Percentiles rank a stretch among this genome's conserved stretches.
These are phyloP conservation scores for Sugiyamaella neomexicana DNA, from an alignment of 1,139 yeast genomes.

Conservation along the genomic window DNA sequence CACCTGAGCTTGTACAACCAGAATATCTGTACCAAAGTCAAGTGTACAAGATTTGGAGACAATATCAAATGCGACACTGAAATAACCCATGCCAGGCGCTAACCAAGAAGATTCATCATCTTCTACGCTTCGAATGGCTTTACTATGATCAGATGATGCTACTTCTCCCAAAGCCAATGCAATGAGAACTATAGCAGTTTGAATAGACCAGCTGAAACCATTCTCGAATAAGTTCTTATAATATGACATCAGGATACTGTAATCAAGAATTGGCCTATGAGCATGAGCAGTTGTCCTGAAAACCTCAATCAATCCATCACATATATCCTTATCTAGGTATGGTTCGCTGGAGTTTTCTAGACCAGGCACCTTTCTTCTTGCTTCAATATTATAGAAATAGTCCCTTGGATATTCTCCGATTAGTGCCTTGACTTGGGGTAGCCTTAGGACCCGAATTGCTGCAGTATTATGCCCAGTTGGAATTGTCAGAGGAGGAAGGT, in stretches of 20 bases:
- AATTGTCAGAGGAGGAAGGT: constrained; percentile 22
- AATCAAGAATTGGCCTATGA: constrained; percentile 18
- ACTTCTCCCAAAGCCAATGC: constrained; percentile 24
- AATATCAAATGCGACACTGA: constrained; percentile 14
- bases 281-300: constrained; percentile 20
- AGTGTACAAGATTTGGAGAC: constrained; percentile 7
- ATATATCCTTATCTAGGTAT: constrained; percentile 8
- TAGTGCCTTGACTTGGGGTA: constrained; percentile 22
- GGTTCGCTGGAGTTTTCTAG: constrained; percentile 8
- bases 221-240: constrained; percentile 12
- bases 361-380: constrained; percentile 10
- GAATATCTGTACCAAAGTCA: constrained; percentile 18
- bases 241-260: constrained; percentile 9
- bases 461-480: constrained; percentile 25
- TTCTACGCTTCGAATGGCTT: not conserved
- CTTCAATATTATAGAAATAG: constrained; percentile 24
- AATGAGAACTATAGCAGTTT: constrained; percentile 21
- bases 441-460: constrained; percentile 22
- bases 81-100: constrained; percentile 16
- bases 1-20: constrained; percentile 18
- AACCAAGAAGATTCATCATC: constrained; percentile 9
- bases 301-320: constrained; percentile 13
- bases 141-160: constrained; percentile 13
- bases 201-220: constrained; percentile 16
- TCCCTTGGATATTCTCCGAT: constrained; percentile 27